Conservation (phyloP, 225 moss, liverwort and hornwort species). For the Asterella californica region DNA sequence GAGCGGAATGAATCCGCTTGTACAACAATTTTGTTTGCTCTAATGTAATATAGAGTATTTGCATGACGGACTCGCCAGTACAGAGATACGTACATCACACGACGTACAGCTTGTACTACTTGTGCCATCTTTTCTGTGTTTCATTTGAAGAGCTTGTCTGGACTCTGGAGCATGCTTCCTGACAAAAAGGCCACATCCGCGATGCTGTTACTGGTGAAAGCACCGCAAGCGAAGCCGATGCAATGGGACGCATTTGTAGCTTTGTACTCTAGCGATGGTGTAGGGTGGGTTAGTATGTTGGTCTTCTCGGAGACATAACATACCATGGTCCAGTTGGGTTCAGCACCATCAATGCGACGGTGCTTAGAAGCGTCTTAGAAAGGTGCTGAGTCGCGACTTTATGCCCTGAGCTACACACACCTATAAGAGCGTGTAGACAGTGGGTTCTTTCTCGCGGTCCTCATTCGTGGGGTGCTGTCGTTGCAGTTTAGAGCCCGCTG, state of each 20-base stretch:
- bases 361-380: neutral
- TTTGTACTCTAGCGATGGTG: neutral
- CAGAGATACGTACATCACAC: too few relatives aligned
- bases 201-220: neutral
- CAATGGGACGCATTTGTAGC: neutral
- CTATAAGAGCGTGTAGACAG: constrained; percentile 14
- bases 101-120: too few relatives aligned
- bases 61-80: too few relatives aligned
- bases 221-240: neutral
- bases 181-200: neutral
- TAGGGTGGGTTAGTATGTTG: neutral
- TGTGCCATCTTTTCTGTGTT: neutral
- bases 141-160: neutral
- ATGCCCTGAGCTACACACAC: neutral
- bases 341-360: neutral
- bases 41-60: too few relatives aligned
- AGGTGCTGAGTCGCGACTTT: neutral
- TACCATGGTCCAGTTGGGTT: neutral
- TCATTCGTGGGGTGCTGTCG: constrained; percentile 24
- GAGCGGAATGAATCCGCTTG: neutral
- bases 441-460: constrained; percentile 14
- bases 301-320: neutral
- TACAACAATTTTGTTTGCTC: neutral
- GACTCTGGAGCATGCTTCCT: neutral
- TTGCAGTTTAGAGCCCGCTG: constrained; percentile 25